Percentiles rank a stretch among this genome's conserved stretches.
These are phyloP conservation scores for Crucibulum laeve DNA, from an alignment of 768 basidiomycete species.

Conservation along the genomic window DNA sequence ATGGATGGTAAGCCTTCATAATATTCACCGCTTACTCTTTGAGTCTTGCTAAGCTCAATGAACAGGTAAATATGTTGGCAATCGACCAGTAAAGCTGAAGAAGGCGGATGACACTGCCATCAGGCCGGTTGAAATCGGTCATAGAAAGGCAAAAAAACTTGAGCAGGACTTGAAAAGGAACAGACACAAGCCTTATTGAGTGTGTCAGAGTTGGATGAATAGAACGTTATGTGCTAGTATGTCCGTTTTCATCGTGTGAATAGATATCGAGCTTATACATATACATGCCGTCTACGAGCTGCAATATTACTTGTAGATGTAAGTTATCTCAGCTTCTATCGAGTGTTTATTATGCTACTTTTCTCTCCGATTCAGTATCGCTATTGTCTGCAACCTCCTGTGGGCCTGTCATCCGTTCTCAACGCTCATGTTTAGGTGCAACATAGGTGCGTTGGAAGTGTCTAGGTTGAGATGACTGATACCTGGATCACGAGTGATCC, in stretches of 20 bases:
- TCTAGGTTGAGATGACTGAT: too few relatives aligned
- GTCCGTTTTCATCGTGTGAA: not conserved
- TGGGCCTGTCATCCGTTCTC: too few relatives aligned
- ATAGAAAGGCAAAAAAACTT: conserved; percentile 85
- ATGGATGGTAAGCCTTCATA: conserved; percentile 78
- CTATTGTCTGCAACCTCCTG: too few relatives aligned
- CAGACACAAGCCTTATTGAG: conserved; percentile 78
- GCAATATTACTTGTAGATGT: not conserved
- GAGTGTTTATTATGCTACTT: not conserved
- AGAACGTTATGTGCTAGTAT: not conserved
- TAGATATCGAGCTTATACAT: not conserved
- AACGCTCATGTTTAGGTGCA: too few relatives aligned
- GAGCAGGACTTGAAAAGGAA: conserved; percentile 93
- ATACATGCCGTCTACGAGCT: too few relatives aligned
- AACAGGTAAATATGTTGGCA: conserved; percentile 93
- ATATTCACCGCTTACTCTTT: conserved; percentile 3
- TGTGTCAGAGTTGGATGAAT: not conserved
- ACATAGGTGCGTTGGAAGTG: too few relatives aligned
- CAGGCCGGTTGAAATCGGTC: conserved; percentile 89
- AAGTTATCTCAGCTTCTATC: not conserved
- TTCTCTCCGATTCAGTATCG: not conserved
- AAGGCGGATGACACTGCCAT: conserved; percentile 88
- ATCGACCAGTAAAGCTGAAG: conserved; percentile 93
- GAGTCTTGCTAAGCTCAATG: too few relatives aligned
- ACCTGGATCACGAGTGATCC: too few relatives aligned